Conservation (phyloP, 1,139 yeast species). For the Blastobotrys buckinghamii region DNA sequence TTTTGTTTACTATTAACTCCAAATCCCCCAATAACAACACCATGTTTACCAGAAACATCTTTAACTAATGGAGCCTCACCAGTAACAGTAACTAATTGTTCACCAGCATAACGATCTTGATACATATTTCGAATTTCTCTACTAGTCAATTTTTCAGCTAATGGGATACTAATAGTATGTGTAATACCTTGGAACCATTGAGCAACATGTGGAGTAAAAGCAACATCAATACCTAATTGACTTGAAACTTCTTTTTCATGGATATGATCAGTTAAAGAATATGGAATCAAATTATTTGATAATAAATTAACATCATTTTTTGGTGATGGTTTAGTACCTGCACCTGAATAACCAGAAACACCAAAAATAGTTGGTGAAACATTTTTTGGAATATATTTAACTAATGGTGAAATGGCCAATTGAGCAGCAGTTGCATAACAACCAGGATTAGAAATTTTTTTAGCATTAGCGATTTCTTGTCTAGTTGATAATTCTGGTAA, state of each 20-base stretch:
- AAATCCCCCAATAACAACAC: conserved; percentile 91
- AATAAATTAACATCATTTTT: conserved; percentile 78
- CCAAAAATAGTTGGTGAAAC: conserved; percentile 88
- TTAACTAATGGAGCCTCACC: conserved; percentile 91
- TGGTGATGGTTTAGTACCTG: conserved; percentile 97
- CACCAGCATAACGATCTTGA: conserved; percentile 85
- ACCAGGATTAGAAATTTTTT: conserved; percentile 92
- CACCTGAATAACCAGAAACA: conserved; percentile 97
- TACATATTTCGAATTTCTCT: conserved; percentile 80
- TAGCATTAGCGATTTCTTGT: conserved; percentile 59
- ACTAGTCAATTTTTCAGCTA: conserved; percentile 62
- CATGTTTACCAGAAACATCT: conserved; percentile 90
- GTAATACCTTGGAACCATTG: conserved; percentile 99
- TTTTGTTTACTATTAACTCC: conserved; percentile 85
- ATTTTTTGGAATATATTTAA: conserved; percentile 41
- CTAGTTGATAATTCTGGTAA: conserved; percentile 71
- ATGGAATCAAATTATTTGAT: conserved; percentile 83
- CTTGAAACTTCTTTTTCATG: conserved; percentile 89
- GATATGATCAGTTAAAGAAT: conserved; percentile 91
- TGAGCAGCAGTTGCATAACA: conserved; percentile 99
- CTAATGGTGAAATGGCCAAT: conserved; percentile 80
- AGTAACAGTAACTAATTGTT: conserved; percentile 72
- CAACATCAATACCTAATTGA: conserved; percentile 72
- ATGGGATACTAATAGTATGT: conserved; percentile 85
- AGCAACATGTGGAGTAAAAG: conserved; percentile 95